A percentile compares a stretch with the other conserved stretches of the same genome.
Evolutionary conservation across 1,284 basidiomycete species (phyloP).

Genomic region (Papiliotrema terrestris): DNA sequence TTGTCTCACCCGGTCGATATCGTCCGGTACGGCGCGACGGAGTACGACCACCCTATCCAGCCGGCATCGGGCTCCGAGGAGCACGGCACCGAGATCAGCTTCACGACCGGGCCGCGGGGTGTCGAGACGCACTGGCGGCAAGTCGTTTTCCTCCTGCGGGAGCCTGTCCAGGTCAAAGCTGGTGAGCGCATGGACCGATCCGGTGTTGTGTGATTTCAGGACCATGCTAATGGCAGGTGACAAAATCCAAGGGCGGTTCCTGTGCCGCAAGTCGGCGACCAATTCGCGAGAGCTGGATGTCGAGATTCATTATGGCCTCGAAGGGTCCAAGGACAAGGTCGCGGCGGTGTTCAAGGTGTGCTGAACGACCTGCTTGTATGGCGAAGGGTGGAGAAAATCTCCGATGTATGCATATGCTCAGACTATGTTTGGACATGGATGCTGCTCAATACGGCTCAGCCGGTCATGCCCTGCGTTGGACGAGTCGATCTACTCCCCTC

Average conservation of each 20-base stretch:
- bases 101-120: conserved; percentile 82
- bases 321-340: conserved; percentile 2
- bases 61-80: neutral
- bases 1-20: conserved; percentile 42
- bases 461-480: too few species aligned
- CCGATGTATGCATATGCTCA: too few species aligned
- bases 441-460: too few species aligned
- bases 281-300: conserved; percentile 88
- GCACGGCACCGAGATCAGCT: conserved; percentile 59
- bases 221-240: conserved; percentile 55
- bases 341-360: conserved; percentile 37
- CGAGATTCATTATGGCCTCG: conserved; percentile 68
- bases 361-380: conserved; percentile 4
- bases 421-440: too few species aligned
- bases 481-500: too few species aligned
- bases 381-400: too few species aligned
- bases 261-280: conserved; percentile 71
- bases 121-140: conserved; percentile 98
- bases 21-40: conserved; percentile 28
- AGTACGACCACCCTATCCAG: conserved; percentile 11
- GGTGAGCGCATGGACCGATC: conserved; percentile 54
- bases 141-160: conserved; percentile 79
- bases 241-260: conserved; percentile 73
- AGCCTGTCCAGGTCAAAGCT: conserved; percentile 69
- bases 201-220: neutral